Conservation (phyloP, 768 basidiomycete genomes). For the Boletus patriciae region DNA sequence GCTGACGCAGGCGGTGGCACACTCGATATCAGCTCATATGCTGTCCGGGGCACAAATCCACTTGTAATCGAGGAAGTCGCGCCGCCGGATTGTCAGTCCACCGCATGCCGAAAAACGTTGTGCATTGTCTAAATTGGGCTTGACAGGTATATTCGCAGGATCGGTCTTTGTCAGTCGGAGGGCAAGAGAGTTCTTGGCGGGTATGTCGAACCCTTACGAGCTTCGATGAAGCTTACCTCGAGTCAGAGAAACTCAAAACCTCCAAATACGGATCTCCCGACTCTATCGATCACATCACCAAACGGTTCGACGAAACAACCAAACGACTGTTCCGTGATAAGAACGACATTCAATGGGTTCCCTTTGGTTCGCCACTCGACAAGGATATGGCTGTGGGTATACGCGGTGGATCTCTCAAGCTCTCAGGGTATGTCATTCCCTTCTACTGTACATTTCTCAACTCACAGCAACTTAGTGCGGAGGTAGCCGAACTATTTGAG, state of each 20-base stretch:
- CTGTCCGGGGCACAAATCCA: constrained; percentile 65
- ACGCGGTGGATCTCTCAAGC: constrained; percentile 66
- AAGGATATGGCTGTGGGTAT: constrained; percentile 72
- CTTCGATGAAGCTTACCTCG: constrained; percentile 5
- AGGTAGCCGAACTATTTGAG: constrained; percentile 74
- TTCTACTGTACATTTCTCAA: constrained; percentile 8
- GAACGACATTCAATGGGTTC: constrained; percentile 67
- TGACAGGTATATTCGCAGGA: constrained; percentile 74
- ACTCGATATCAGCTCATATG: constrained; percentile 78
- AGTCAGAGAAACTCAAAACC: constrained; percentile 64
- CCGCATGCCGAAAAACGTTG: not conserved
- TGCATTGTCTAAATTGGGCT: constrained; percentile 6
- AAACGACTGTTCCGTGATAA: constrained; percentile 74
- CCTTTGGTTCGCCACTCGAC: constrained; percentile 76
- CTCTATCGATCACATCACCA: constrained; percentile 75
- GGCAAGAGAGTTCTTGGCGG: constrained; percentile 70
- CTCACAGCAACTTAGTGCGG: constrained; percentile 27
- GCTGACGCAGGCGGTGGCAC: constrained; percentile 83
- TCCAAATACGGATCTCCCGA: constrained; percentile 74
- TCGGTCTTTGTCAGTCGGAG: constrained; percentile 80
- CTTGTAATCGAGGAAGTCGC: constrained; percentile 82
- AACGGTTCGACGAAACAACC: constrained; percentile 79
- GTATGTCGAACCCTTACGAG: constrained; percentile 33
- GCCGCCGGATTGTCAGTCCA: constrained; percentile 69
- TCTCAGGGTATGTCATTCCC: constrained; percentile 56